Base-by-base conservation (phyloP, 305 asterid species). In the Rubia balearica region DNA sequence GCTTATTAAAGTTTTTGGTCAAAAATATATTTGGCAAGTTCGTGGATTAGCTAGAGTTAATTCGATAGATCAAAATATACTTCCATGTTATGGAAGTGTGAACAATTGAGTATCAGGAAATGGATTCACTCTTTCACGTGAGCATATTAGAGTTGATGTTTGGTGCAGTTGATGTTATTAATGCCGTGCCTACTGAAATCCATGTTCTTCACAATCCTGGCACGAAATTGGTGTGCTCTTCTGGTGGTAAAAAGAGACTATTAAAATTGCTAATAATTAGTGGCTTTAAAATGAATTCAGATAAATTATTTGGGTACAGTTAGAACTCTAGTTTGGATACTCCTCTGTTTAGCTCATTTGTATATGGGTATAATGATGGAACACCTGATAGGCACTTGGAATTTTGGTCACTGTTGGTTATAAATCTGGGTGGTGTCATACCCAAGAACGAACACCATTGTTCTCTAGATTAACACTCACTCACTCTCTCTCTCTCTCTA, bases 391-490 rank as follows among this genome's bases (percentile, higher is more conserved):
- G 69, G 40, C 45, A 36, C 64, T 13, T 33, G 70, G 55, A 38
- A 36, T 48, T 24, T 19, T 12, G 40, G 9, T 65, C 33, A 63
- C 42, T 53, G 42, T 27, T 13, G 24, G 40, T 55, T 51, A 49
- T 16, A 42, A 27, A 61, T 72, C 74, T 68, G 13, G 69, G 65
- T 38, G 65, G 46, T 56, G 53, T 38, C 51, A n/a, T 41, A 6
- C 12, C 46, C 6, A 60, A 11, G 73, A 43, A 55, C 22, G 40
- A 27, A 16, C 16, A 19, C 38, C 33, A 24, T 38, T 60, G 68
- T 17, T 56, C 21, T 60, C 13, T 17, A 72, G 56, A 74, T 40
- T 61, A 43, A 33, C 38, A 33, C 38, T 33, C 38, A 0, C 38
- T 33, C 30, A 0, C 30, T 27, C 7, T 22, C 68, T 36, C 64